Conservation (phyloP, 108 stramenopile species). For the Craspedostauros australis region DNA sequence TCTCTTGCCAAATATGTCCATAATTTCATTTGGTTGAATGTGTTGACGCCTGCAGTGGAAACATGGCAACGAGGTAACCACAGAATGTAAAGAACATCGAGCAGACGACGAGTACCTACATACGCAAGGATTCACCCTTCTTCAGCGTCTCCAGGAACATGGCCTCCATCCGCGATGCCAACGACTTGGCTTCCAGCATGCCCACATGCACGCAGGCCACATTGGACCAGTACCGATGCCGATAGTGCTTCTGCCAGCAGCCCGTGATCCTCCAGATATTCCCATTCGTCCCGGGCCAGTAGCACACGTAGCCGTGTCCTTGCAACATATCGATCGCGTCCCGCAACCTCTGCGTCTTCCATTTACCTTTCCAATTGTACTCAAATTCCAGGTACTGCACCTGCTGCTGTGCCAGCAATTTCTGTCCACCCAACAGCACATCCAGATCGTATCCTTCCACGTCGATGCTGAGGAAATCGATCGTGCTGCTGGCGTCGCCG, state of each 20-base stretch:
- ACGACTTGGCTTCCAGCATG: conserved; percentile 6
- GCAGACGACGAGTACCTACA: no score
- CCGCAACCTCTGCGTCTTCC: background rate
- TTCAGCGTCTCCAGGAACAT: conserved; percentile 37
- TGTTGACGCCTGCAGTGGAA: no score
- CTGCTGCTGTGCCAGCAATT: conserved; percentile 1
- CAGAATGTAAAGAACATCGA: no score
- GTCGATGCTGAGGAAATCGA: conserved; percentile 38
- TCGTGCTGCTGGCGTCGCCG: background rate
- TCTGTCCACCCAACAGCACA: conserved; percentile 24
- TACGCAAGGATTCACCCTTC: no score
- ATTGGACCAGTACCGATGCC: conserved; percentile 53
- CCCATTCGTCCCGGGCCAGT: conserved; percentile 37
- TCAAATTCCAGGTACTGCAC: conserved; percentile 48
- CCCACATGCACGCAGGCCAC: conserved; percentile 58
- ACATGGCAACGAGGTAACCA: no score
- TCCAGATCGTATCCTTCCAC: conserved; percentile 41
- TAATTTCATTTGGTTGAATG: no score
- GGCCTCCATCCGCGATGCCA: conserved; percentile 47
- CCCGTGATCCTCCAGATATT: conserved; percentile 43
- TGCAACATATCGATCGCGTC: conserved; percentile 10
- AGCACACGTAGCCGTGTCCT: conserved; percentile 17
- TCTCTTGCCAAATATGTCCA: no score
- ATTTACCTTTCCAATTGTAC: conserved; percentile 32
- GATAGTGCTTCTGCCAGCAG: conserved; percentile 39